phyloP scores from a whole-genome alignment of 169 alveolate genomes.

The Plasmodium cynomolgi region DNA sequence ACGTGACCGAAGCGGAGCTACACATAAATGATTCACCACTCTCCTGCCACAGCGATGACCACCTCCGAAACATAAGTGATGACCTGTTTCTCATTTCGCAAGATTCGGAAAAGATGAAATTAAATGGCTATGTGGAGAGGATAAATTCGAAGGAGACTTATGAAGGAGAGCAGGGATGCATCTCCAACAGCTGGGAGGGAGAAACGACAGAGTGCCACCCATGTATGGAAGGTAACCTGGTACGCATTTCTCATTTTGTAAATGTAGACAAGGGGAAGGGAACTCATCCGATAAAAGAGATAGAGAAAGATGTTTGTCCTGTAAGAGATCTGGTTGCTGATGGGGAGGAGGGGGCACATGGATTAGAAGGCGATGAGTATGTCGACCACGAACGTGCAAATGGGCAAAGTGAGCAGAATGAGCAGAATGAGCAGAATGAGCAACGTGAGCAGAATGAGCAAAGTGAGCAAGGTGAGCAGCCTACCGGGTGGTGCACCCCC shows the following conservation, averaged over 20 bases:
- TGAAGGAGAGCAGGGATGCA: not conserved
- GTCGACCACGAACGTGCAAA: not conserved
- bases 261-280: not conserved
- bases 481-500: not conserved
- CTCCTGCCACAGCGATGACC: not conserved
- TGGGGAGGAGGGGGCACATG: not conserved
- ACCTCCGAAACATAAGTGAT: constrained; percentile 23
- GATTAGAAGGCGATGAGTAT: not conserved
- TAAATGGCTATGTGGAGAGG: not conserved
- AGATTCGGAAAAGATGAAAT: constrained; percentile 52
- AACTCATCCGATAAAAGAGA: not conserved
- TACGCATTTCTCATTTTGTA: not conserved
- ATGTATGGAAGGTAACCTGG: not conserved
- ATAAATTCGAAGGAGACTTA: not conserved
- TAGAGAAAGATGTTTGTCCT: not conserved
- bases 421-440: no score
- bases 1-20: not conserved
- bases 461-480: not conserved
- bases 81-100: constrained; percentile 49
- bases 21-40: not conserved
- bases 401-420: no score
- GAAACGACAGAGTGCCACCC: not conserved
- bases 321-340: not conserved
- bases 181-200: not conserved
- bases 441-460: not conserved